Base-by-base conservation (phyloP, 164 flowering plant species). In the Magnolia kwangsiensis region DNA sequence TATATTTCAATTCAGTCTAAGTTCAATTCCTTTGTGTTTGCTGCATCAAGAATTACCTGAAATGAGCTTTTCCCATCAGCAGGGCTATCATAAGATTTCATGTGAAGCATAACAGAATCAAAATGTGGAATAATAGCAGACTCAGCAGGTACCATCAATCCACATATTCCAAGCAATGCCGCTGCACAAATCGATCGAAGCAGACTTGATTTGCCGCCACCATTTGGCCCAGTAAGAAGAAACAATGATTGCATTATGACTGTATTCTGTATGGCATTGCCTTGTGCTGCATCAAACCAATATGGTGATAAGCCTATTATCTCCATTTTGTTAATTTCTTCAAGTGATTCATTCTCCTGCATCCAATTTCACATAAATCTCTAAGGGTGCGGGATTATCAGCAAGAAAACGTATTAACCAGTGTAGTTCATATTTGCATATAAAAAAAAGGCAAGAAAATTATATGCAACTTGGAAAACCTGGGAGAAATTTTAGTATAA, bases 61-160 rank as follows among this genome's bases (percentile, higher is more conserved):
- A 96, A 96, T 72, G 99, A 94, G 81, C 98, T 94, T 83, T 96
- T 96, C 16, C 96, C 94, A 86, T 96, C 99, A 51, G 91, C 95
- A 55, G 99, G 99, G 72, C 99, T 96, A 78, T 96, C 99, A 83
- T 92, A 96, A 59, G 98, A 90, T 87, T 96, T 96, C 97, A 96
- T 91, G 82, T 96, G 99, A 80, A 96, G 94, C 96, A 90, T 91
- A 31, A 96, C 86, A 51, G 97, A 87, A 81, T 96, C 99, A 83
- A 96, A 96, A 81, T 91, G 92, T 45, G 99, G 99, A 78, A 96
- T 92, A 14, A 81, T 50, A 63, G 98, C 99, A 3, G 91, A 87
- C 72, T 89, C 93, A 9, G 99, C 97, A 50, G 99, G 98, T 29
- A 96, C 94, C 99, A 94, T 92, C 65, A 96, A 81, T 76, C 99